Evolutionary conservation across 129 eudicot species (phyloP), one percentile per base, ranked within the genome.

Genomic region (carrot (Daucus carota)): DNA sequence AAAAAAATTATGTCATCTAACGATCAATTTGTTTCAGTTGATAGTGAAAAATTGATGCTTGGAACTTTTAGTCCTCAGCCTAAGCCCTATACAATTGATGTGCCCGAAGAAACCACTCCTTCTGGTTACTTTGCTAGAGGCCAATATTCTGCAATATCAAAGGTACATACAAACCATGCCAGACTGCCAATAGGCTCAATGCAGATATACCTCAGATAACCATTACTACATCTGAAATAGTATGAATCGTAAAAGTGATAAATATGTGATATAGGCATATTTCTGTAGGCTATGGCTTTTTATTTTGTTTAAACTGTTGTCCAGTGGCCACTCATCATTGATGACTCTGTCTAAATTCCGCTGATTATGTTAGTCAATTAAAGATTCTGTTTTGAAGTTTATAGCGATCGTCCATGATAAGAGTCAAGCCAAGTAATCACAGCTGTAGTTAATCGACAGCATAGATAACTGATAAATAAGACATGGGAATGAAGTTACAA

Each of bases 31-130:
- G 72, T 75, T 81, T 20, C 81, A 88, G 93, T 88, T 75, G 90
- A 88, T 80, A 88, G 78, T 73, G 65, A 84, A 45, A 88, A 80
- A 66, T 85, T 80, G 75, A 88, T 88, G 93, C 88, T 88, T 57
- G 93, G 93, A 84, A 88, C 93, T 1, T 88, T 86, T 84, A 88
- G 93, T 73, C 93, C 93, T 24, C 93, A 88, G 73, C 69, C 67
- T 41, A 90, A 88, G 34, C 79, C 86, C 26, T 88, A 84, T 48
- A 86, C 88, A 8, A 85, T 81, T 84, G 88, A 76, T 82, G 84
- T 83, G 81, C 93, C 90, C 2, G 93, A 88, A 74, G 93, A 88
- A 57, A 88, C 87, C 46, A 86, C 93, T 43, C 93, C 93, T 41
- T 84, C 93, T 65, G 93, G 93, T 40, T 86, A 77, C 70, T 88